Evolutionary conservation across 2,329 filamentous ascomycete species (phyloP).

Genomic region (Hymenoscyphus fructigenus): DNA sequence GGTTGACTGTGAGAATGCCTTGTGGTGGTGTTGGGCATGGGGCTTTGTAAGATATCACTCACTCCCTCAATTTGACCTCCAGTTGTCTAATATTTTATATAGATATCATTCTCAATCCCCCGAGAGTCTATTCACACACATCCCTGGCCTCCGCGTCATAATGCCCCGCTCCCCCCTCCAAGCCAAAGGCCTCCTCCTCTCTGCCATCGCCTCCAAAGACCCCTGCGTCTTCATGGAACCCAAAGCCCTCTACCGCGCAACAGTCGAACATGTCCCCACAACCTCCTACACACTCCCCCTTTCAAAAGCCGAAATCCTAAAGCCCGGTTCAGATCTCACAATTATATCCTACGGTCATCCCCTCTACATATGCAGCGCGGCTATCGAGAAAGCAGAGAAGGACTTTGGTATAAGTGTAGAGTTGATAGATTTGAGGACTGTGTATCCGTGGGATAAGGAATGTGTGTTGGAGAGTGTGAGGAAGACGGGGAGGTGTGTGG

Average conservation of each 20-base stretch:
- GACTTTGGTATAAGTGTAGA: constrained; percentile 66
- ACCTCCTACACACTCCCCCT: constrained; percentile 66
- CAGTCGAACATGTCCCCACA: constrained; percentile 71
- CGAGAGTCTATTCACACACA: constrained; percentile 68
- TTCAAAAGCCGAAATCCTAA: constrained; percentile 67
- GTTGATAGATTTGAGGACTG: constrained; percentile 68
- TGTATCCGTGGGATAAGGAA: constrained; percentile 72
- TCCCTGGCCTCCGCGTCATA: constrained; percentile 68
- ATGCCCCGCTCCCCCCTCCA: constrained; percentile 69
- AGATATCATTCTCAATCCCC: constrained; percentile 72
- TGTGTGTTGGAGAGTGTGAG: constrained; percentile 65
- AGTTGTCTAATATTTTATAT: not conserved
- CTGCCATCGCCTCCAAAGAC: constrained; percentile 62
- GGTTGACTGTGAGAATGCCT: constrained; percentile 70
- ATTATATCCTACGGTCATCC: constrained; percentile 71
- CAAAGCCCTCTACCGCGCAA: constrained; percentile 70
- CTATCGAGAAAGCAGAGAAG: constrained; percentile 66
- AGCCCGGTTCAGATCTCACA: constrained; percentile 64
- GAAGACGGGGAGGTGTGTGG: constrained; percentile 67
- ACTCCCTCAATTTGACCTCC: constrained; percentile 19
- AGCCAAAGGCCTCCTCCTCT: constrained; percentile 67
- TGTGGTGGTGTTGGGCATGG: constrained; percentile 71
- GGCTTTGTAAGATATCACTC: constrained; percentile 53
- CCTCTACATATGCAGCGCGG: constrained; percentile 65
- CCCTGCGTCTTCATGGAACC: constrained; percentile 76